These are phyloP conservation scores for Schrenkiella parvula DNA, from an alignment of 345 rosid species.

Conservation along the genomic window DNA sequence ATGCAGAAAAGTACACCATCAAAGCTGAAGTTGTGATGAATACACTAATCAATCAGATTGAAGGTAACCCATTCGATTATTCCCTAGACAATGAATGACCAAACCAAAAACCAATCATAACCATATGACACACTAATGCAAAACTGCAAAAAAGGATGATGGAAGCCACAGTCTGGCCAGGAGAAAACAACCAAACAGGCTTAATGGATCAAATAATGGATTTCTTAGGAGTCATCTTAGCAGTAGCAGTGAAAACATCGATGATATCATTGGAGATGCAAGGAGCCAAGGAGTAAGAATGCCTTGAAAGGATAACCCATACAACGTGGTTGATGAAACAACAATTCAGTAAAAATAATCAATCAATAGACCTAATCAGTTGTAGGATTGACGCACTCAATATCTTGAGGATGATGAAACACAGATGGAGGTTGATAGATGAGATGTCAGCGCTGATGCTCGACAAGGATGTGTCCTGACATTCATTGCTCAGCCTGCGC, in stretches of 20 bases:
- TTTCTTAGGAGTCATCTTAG: background rate
- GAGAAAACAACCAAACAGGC: background rate
- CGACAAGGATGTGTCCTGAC: background rate
- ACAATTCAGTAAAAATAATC: background rate
- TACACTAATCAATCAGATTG: background rate
- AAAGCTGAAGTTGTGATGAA: background rate
- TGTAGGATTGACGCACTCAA: conserved; percentile 24
- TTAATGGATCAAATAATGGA: background rate
- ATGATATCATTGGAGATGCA: background rate
- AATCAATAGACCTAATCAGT: conserved; percentile 12
- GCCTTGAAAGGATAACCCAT: background rate
- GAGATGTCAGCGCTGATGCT: background rate
- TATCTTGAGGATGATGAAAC: conserved; percentile 47
- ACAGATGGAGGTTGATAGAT: background rate
- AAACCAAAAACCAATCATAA: background rate
- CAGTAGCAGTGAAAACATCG: background rate
- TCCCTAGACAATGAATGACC: background rate
- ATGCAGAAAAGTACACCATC: background rate
- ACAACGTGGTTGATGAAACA: background rate
- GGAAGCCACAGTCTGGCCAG: background rate
- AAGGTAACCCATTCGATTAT: background rate
- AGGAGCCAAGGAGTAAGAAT: background rate
- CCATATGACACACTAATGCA: background rate
- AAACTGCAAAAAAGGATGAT: background rate
- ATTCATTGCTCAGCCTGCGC: background rate